A percentile compares a stretch with the other conserved stretches of the same genome.
These are phyloP conservation scores for Aspergillus sojae DNA, from an alignment of 2,329 filamentous ascomycete species.

Conservation along the genomic window DNA sequence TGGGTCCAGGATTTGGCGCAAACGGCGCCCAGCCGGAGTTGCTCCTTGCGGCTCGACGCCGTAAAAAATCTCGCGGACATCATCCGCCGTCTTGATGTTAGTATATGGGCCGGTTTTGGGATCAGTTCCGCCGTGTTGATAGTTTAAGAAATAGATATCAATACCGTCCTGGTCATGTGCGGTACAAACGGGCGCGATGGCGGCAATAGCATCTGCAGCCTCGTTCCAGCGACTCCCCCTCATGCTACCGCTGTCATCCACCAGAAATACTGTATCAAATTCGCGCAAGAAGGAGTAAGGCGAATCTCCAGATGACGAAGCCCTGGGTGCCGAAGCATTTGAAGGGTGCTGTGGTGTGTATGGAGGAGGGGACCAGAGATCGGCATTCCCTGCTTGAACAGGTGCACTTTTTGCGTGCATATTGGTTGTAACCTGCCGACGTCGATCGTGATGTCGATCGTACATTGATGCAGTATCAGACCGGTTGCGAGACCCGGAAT, in stretches of 20 bases:
- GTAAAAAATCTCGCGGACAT: constrained; percentile 72
- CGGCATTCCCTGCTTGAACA: background rate
- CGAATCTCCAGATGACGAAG: constrained; percentile 53
- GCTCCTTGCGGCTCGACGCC: constrained; percentile 63
- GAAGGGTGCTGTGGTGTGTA: constrained; percentile 22
- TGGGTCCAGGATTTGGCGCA: constrained; percentile 71
- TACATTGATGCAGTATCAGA: background rate
- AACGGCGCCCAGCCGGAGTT: constrained; percentile 74
- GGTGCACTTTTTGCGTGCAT: background rate
- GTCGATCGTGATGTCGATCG: background rate
- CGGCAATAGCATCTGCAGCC: constrained; percentile 67
- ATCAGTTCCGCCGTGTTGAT: constrained; percentile 45
- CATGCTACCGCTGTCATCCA: constrained; percentile 94
- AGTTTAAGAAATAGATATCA: constrained; percentile 90
- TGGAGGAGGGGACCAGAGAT: constrained; percentile 24
- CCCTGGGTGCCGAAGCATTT: constrained; percentile 28
- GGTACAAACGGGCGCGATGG: constrained; percentile 82
- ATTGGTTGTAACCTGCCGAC: background rate
- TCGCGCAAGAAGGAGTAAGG: constrained; percentile 72
- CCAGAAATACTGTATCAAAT: constrained; percentile 88
- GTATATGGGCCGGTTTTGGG: constrained; percentile 60
- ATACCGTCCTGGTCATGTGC: constrained; percentile 79
- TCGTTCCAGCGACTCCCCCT: constrained; percentile 74
- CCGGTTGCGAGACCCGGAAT: background rate
- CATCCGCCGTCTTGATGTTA: constrained; percentile 60